Evolutionary conservation across 2,329 filamentous ascomycete genomes (phyloP).

Genomic region (Aplosporella prunicola): DNA sequence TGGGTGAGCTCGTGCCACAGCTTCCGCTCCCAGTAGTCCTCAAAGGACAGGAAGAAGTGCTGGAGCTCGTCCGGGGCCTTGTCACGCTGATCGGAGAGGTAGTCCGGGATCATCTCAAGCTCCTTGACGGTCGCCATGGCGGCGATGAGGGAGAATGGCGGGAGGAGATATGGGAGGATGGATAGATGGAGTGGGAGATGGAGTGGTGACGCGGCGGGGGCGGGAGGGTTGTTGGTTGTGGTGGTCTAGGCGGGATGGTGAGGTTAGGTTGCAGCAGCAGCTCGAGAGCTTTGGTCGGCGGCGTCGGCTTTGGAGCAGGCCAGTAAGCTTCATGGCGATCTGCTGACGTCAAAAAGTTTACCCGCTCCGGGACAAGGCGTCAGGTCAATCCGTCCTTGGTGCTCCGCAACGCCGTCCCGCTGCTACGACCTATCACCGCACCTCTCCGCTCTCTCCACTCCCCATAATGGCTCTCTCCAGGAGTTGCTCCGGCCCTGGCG

Average conservation of each 20-base stretch:
- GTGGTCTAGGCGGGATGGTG: constrained; percentile 11
- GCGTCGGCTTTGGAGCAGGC: too few species aligned
- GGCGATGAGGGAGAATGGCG: constrained; percentile 1
- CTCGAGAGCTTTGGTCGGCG: constrained; percentile 3
- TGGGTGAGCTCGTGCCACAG: constrained; percentile 98
- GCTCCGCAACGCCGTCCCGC: constrained; percentile 46
- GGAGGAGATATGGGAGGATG: neutral
- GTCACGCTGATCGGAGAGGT: constrained; percentile 84
- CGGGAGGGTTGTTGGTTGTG: constrained; percentile 12
- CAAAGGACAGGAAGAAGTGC: constrained; percentile 78
- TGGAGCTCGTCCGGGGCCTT: constrained; percentile 80
- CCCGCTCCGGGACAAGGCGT: neutral
- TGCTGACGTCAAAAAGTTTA: constrained; percentile 7
- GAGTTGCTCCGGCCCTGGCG: constrained; percentile 31
- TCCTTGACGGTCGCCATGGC: constrained; percentile 52
- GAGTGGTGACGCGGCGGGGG: constrained; percentile 1
- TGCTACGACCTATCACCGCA: constrained; percentile 25
- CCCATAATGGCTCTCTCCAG: constrained; percentile 30
- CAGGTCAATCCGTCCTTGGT: constrained; percentile 8
- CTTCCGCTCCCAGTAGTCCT: constrained; percentile 96
- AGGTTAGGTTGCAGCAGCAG: constrained; percentile 14
- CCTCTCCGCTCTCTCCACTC: constrained; percentile 27
- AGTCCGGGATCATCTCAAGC: constrained; percentile 79
- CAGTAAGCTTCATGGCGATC: constrained; percentile 6
- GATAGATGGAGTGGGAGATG: constrained; percentile 2